Base-by-base conservation (phyloP, 371 early-diverging fungal genomes). In the Cokeromyces recurvatus region DNA sequence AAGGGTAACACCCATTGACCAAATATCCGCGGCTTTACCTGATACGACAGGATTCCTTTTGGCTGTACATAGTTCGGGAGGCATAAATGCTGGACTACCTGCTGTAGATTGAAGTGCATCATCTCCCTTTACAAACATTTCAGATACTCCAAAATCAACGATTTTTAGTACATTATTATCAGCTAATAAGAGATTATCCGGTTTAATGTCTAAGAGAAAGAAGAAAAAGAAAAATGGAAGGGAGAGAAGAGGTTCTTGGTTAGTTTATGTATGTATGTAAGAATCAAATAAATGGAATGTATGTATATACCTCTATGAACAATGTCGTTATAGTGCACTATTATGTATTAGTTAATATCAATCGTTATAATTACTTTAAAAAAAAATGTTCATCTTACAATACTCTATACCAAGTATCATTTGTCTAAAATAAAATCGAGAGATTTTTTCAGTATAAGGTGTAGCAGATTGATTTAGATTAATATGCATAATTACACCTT, bases 1-100 rank as follows among this genome's bases (percentile, higher is more conserved):
- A 21, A 99, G 70, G 1, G 97, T 94, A 1, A 98, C 91, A 8
- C 99, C 99, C 77, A 98, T 85, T 14, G 97, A 91, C 99, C 99
- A 99, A 16, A 99, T 78, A 74, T 99, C 99, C 0, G 92, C 78
- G 0, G 92, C 83, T 46, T 77, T 81, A 6, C 86, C 88, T 4
- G 87, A 84, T 3, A 81, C 62, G 17, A 81, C 63, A 19, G 76
- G 74, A 2, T 59, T 64, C 11, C 62, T 66, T 29, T 51, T 38
- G 21, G 62, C 68, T 43, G 44, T 35, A 43, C 38, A 52, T n/a
- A 47, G 36, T 27, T 61, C 65, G n/a, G 66, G 65, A 1, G 67
- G 55, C 63, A 62, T 66, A 32, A 66, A 66, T 9, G 63, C 63
- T 14, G 95, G 95, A 22, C 91, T 87, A 2, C 96, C 96, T 10